phyloP scores from a whole-genome alignment of 352 stramenopile species.

The Phytophthora pistaciae region DNA sequence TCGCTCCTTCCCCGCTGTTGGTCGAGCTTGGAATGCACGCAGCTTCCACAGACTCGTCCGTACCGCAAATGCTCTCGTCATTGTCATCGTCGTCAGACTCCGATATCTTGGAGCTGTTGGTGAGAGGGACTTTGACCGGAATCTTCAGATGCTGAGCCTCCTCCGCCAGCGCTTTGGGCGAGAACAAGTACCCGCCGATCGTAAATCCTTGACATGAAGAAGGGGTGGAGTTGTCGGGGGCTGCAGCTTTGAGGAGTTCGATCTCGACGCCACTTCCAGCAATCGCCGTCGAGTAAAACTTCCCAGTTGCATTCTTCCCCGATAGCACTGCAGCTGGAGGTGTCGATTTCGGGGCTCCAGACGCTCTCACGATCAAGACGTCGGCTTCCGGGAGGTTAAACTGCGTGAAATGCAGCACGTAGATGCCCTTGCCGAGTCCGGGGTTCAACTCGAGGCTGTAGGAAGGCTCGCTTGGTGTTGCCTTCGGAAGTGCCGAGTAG shows the following conservation, averaged over 20 bases:
- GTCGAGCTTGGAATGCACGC: constrained; percentile 53
- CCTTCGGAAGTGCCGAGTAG: constrained; percentile 46
- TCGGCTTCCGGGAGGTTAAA: constrained; percentile 66
- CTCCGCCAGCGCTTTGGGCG: constrained; percentile 39
- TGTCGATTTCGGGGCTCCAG: constrained; percentile 25
- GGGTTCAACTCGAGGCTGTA: constrained; percentile 58
- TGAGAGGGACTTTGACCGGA: constrained; percentile 33
- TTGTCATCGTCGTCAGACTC: constrained; percentile 25
- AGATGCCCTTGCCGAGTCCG: constrained; percentile 60
- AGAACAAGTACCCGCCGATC: constrained; percentile 59
- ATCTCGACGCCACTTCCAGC: constrained; percentile 53
- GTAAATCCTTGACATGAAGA: constrained; percentile 58
- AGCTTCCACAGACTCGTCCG: constrained; percentile 76
- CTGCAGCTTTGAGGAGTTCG: constrained; percentile 45
- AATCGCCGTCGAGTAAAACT: constrained; percentile 64
- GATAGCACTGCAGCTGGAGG: constrained; percentile 31
- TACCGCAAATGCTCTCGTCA: constrained; percentile 75
- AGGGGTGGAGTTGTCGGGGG: constrained; percentile 10
- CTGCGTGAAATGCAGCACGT: constrained; percentile 65
- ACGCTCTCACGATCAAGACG: constrained; percentile 48
- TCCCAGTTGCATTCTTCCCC: constrained; percentile 58
- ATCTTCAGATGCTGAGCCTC: constrained; percentile 25
- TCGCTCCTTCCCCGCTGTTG: constrained; percentile 25
- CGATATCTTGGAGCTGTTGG: constrained; percentile 14
- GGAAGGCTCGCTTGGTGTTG: constrained; percentile 26